phyloP scores from a whole-genome alignment of 164 flowering plant species.

The Chimonanthus salicifolius region DNA sequence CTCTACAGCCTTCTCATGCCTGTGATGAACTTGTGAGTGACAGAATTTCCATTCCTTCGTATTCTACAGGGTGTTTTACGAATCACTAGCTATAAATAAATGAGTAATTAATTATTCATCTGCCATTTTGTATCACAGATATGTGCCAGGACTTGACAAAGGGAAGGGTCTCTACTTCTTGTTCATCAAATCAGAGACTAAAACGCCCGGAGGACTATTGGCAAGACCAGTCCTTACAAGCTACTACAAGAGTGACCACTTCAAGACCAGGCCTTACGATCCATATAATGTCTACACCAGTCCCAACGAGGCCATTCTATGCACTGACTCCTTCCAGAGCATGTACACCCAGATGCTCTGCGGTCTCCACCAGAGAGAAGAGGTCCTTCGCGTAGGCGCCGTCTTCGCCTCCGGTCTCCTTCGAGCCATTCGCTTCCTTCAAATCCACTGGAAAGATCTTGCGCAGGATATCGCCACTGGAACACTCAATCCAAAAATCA shows the following conservation, averaged over 20 bases:
- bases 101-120: not conserved
- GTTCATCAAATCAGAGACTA: conserved; percentile 57
- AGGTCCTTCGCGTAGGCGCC: conserved; percentile 71
- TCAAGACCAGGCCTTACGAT: conserved; percentile 59
- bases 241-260: conserved; percentile 67
- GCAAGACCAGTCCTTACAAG: conserved; percentile 83
- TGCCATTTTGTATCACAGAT: conserved; percentile 28
- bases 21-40: conserved; percentile 69
- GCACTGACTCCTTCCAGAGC: conserved; percentile 71
- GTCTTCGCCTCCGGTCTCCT: conserved; percentile 83
- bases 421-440: conserved; percentile 66
- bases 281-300: conserved; percentile 73
- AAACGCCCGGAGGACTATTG: conserved; percentile 60
- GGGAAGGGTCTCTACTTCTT: conserved; percentile 69
- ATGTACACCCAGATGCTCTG: conserved; percentile 89
- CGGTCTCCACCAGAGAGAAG: conserved; percentile 44
- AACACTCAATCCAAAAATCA: conserved; percentile 39
- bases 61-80: not conserved
- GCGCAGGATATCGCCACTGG: conserved; percentile 52
- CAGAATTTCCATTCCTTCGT: not conserved
- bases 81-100: not conserved
- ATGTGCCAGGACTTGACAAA: conserved; percentile 63
- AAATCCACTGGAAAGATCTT: conserved; percentile 47
- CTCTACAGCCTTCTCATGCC: conserved; percentile 82
- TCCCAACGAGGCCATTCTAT: conserved; percentile 68